Evolutionary conservation across 805 yeast genomes (phyloP), one percentile per base, ranked within the genome.

Genomic region (Spathaspora girioi): DNA sequence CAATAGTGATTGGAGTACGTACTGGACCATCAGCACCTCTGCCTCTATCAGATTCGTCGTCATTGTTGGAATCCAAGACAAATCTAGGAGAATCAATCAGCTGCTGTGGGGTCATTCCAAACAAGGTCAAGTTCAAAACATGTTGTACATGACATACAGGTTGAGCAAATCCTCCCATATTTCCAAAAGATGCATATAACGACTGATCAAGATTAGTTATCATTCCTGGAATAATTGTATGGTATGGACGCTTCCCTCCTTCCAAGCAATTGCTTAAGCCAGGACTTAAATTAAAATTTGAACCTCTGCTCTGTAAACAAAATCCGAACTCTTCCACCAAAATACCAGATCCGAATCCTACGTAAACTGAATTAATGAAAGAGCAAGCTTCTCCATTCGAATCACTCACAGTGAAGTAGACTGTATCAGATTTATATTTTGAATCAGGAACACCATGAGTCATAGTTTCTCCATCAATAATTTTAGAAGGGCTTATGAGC

Each of bases 141-240:
- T 86, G 92, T 64, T 87, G 93, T 6, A 88, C 82, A 58, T 88
- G 96, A 1, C 92, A 92, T 59, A 86, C 89, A 2, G 96, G 96
- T 65, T 89, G 96, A 72, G 84, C 87, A 69, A 83, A 88, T 0
- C 93, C 96, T 15, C 96, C 96, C 90, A 87, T 87, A 54, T 86
- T 87, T 47, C 93, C 94, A 58, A 77, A 84, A n/a, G 85, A 69
- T 0, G 91, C 90, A 59, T 76, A 83, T n/a, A 88, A 66, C 4
- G 61, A 58, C 17, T 64, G 66, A 26, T 79, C 80, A 5, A 53
- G 54, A 29, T 66, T 70, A 12, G 96, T 88, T 29, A 88, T 79
- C 84, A 88, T 78, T 0, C 90, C 89, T 0, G 96, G 96, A 53
- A 88, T 87, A 52, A 88, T 88, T 0, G 96, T 89, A 61, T 89